Evolutionary conservation across 1,139 yeast genomes (phyloP), one percentile per base, ranked within the genome.

Genomic region (Trichomonascaceae sp.): DNA sequence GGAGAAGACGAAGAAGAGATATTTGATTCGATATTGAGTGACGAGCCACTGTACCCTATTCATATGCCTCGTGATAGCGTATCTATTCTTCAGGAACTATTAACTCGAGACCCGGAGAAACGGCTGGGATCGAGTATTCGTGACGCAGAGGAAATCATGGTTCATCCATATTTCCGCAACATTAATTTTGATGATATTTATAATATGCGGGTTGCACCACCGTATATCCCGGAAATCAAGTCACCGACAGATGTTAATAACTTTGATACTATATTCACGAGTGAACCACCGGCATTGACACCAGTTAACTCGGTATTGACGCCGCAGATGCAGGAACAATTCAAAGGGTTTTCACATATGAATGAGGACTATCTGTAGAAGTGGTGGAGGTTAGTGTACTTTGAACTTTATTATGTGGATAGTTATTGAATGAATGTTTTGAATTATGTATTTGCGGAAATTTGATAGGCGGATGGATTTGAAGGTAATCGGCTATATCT

Each of bases 1-100:
- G 99, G 99, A 60, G 97, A 91, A 61, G 99, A 93, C 69, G 99
- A 95, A 67, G 98, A 95, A 68, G 99, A 93, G 73, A 91, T 93
- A 49, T 93, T 93, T 74, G 95, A 91, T 71, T 97, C 99, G n/a
- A 93, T 93, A 65, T 82, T 91, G 60, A 87, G 93, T 47, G 99
- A 93, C 74, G 99, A 93, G 70, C 98, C 96, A n/a, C 77, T 90
- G 63, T 93, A 91, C 70, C 99, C 99, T 38, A 89, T 93, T 60
- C 95, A 91, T 68, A 93, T 93, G 97, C 95, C 97, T 1, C 85
- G 96, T 58, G 97, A 90, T 70, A 90, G 97, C 1, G 99, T 95
- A 24, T 89, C 95, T 61, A 86, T 93, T 48, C 79, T 93, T 69
- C 98, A 91, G 71, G 91, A 93, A 49, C 78, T 93, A 61, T 76